Base-by-base conservation (phyloP, 441 rosid species). In the Syzygium syzygioides region DNA sequence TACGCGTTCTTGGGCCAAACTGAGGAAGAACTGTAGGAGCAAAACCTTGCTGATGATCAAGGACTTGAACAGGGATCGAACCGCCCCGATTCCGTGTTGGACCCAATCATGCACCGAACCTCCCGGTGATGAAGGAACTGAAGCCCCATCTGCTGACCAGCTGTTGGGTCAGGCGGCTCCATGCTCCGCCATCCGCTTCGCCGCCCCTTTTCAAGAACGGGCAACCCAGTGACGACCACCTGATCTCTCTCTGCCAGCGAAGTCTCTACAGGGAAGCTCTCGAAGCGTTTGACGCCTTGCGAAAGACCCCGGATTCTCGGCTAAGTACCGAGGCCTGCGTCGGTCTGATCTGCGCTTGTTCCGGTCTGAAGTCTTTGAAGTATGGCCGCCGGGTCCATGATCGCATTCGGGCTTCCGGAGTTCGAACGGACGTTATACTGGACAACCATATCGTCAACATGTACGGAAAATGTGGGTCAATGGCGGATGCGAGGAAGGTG, bases 391-490 rank as follows among this genome's bases (percentile, higher is more conserved):
- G 87, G 90, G 90, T 95, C 68, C 95, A 94, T 52, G 89, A 87
- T 87, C 94, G 93, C 71, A 91, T 94, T 28, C 68, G 90, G 85
- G 86, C 80, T 30, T 92, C 95, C 85, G 54, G 85, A 25, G 89
- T 90, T 60, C 90, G 87, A 88, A 88, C 90, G 28, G 94, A 95
- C 64, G 59, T 93, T 55, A 87, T 93, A 90, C 93, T 95, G 64
- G 86, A 91, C 54, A 94, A 95, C 88, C 95, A 94, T 91, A 89
- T 95, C 87, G 84, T 94, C 1, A 90, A 91, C 50, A 94, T 95
- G 96, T 95, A 93, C 32, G 96, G 95, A 13, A 95, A 95, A 89
- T 94, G 96, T 83, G 94, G 95, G 88, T 92, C 94, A 9, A 89
- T 92, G 90, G 88, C 71, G 87, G 94, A 94, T 87, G 95, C 95